These are phyloP conservation scores for Plasmodium berghei DNA, from an alignment of 169 alveolate genomes.

Conservation along the genomic window DNA sequence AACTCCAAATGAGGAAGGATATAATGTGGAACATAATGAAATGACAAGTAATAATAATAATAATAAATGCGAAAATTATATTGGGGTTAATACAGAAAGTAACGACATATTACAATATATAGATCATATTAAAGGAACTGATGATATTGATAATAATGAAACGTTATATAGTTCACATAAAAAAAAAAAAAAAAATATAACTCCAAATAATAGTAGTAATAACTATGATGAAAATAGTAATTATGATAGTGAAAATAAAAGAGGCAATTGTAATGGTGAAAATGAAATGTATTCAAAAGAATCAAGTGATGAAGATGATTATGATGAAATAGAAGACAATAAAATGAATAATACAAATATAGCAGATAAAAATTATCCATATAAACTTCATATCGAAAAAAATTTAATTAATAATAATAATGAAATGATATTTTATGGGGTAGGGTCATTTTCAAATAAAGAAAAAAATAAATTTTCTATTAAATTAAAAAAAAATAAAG, in stretches of 20 bases:
- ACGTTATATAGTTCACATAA: not conserved
- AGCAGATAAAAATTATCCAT: constrained; percentile 17
- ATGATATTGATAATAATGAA: not conserved
- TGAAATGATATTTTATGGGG: constrained; percentile 59
- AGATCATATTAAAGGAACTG: not conserved
- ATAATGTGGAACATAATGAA: not conserved
- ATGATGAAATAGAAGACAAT: not conserved
- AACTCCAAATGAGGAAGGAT: not conserved
- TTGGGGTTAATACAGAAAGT: not conserved
- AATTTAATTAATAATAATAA: constrained; percentile 30
- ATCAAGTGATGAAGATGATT: constrained; percentile 43
- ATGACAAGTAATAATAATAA: not conserved
- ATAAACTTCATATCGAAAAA: constrained; percentile 36
- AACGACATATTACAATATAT: not conserved
- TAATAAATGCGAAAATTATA: not conserved
- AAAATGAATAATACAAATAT: constrained; percentile 26
- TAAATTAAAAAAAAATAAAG: constrained; percentile 26
- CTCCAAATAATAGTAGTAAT: not conserved
- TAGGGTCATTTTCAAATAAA: constrained; percentile 47
- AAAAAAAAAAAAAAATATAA: not conserved
- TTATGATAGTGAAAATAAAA: not conserved
- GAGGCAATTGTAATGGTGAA: not conserved
- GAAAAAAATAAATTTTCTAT: constrained; percentile 40
- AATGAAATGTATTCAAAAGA: constrained; percentile 30
- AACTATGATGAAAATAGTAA: not conserved